Percentiles rank a stretch among this genome's conserved stretches.
Conservation (phyloP, 2,329 filamentous ascomycete genomes). For the Trichoderma atrobrunneum region DNA sequence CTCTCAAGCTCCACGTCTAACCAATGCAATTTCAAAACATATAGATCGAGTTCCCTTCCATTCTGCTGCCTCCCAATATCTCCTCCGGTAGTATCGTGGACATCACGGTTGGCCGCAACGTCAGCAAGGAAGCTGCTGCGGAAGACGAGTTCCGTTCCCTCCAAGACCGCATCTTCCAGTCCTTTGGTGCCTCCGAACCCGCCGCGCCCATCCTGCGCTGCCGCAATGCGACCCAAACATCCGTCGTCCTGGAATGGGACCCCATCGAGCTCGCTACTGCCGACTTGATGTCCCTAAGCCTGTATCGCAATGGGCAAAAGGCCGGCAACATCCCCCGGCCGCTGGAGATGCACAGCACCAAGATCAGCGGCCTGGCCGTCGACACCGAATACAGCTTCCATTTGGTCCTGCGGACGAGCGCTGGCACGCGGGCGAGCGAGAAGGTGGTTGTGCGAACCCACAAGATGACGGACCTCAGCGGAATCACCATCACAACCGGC, state of each 20-base stretch:
- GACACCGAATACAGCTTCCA: slow-evolving; percentile 97
- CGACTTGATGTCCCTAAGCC: slow-evolving; percentile 80
- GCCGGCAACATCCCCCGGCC: slow-evolving; percentile 91
- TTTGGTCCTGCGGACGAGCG: slow-evolving; percentile 83
- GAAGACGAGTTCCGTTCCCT: slow-evolving; percentile 75
- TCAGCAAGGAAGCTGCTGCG: slow-evolving; percentile 69
- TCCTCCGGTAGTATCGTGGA: slow-evolving; percentile 96
- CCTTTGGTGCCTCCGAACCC: slow-evolving; percentile 80
- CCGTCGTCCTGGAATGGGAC: slow-evolving; percentile 96
- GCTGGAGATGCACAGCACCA: slow-evolving; percentile 85
- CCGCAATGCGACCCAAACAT: slow-evolving; percentile 97
- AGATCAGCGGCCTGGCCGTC: slow-evolving; percentile 93
- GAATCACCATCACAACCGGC: slow-evolving; percentile 91
- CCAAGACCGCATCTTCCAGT: slow-evolving; percentile 83
- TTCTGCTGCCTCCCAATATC: slow-evolving; percentile 92
- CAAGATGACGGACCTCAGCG: slow-evolving; percentile 96
- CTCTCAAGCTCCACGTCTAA: background rate
- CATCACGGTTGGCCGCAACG: slow-evolving; percentile 90
- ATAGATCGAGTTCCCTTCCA: slow-evolving; percentile 97
- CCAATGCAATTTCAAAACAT: slow-evolving; percentile 15
- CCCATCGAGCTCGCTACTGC: slow-evolving; percentile 90
- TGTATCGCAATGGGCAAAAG: slow-evolving; percentile 96
- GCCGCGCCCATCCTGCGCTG: slow-evolving; percentile 77
- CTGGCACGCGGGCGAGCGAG: slow-evolving; percentile 81
- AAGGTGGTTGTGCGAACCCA: slow-evolving; percentile 85